Percentiles rank a stretch among this genome's conserved stretches.
phyloP scores from a whole-genome alignment of 768 basidiomycete genomes.

The Lactifluus hygrophoroides region DNA sequence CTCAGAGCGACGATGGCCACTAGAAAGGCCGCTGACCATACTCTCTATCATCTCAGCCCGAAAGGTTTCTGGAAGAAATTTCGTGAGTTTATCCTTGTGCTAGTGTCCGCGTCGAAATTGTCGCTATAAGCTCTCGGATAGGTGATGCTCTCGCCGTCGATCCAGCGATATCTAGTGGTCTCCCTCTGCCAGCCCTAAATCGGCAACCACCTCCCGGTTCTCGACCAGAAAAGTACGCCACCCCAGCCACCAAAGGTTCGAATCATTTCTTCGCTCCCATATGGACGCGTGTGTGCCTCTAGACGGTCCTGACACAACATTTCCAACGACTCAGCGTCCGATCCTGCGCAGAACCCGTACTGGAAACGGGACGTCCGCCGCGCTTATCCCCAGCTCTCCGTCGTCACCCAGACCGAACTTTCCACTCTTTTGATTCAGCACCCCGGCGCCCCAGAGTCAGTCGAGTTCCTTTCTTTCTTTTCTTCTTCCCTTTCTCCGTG shows the following conservation, averaged over 20 bases:
- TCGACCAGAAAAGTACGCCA: constrained; percentile 75
- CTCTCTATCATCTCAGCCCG: constrained; percentile 81
- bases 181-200: constrained; percentile 65
- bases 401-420: constrained; percentile 77
- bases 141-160: constrained; percentile 80
- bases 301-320: constrained; percentile 19
- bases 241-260: constrained; percentile 82
- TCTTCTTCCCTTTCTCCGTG: not conserved
- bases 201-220: constrained; percentile 87
- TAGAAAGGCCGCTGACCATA: constrained; percentile 79
- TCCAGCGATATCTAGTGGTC: constrained; percentile 84
- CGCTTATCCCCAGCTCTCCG: constrained; percentile 85
- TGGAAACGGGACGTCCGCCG: constrained; percentile 95
- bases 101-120: not conserved
- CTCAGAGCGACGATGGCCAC: constrained; percentile 45
- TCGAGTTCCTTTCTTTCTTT: not conserved
- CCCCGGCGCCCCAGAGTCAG: constrained; percentile 50
- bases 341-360: constrained; percentile 85
- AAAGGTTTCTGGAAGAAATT: constrained; percentile 98
- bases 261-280: constrained; percentile 12
- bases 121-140: constrained; percentile 27
- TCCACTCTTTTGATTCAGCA: constrained; percentile 77
- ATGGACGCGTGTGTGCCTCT: not conserved
- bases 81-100: constrained; percentile 40
- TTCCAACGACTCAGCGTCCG: constrained; percentile 55